Evolutionary conservation across 305 asterid genomes (phyloP), one percentile per base, ranked within the genome.

Genomic region (Striga hermonthica): DNA sequence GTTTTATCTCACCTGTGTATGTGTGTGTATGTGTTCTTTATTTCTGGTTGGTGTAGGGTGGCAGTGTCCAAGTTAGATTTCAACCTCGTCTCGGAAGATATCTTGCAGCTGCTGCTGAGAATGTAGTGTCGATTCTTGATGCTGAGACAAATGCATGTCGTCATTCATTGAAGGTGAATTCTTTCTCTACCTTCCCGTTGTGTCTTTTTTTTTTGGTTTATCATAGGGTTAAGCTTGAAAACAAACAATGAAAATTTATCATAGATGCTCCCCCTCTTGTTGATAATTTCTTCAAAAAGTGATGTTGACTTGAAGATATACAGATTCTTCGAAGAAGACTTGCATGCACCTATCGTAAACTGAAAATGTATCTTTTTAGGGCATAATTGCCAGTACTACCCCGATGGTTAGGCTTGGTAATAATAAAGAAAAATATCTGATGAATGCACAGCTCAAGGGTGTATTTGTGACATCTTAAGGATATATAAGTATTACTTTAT

Each of bases 21-120:
- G 31, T 22, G 31, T 22, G 31, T 22, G 31, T 50, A 3, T 13
- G 9, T 13, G 15, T 15, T 2, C 57, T 9, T n/a, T 47, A 13
- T 1, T 50, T 14, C 28, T 13, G 57, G 4, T 57, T 75, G 74
- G 68, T 60, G 53, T 72, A 93, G 99, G 99, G 96, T 62, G 96
- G 88, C 5, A 78, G 80, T 65, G 75, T 82, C 68, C 96, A 86
- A 79, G 96, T 93, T 76, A 88, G 97, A 77, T 93, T 93, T 68
- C 99, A 93, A 73, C 97, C 97, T n/a, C 95, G 92, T 55, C 77
- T 69, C 9, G 99, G 99, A 74, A 81, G 87, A 75, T 86, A 79
- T 70, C 95, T 93, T 52, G 97, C 99, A 34, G 97, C 99, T 47
- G 99, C 95, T 9, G 84, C 92, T 38, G 96, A 93, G 60, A 88